phyloP scores from a whole-genome alignment of 495 filamentous ascomycete species.

The Cenococcum geophilum region DNA sequence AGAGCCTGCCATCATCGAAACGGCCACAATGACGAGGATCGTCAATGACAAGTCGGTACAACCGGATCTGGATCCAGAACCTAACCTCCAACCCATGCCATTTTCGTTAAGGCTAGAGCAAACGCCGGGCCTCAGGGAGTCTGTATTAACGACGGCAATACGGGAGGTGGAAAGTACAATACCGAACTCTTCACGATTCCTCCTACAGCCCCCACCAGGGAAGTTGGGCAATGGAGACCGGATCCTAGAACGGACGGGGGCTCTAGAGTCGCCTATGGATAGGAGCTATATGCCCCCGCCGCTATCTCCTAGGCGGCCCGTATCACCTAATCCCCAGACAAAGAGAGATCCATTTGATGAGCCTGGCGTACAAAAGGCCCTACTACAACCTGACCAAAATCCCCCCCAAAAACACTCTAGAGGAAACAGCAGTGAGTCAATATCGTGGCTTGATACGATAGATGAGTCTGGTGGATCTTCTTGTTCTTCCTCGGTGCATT shows the following conservation, averaged over 20 bases:
- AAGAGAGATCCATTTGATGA: conserved; percentile 5
- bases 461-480: conserved; percentile 87
- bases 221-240: conserved; percentile 8
- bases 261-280: conserved; percentile 34
- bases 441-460: conserved; percentile 94
- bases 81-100: conserved; percentile 3
- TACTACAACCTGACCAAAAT: conserved; percentile 26
- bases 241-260: conserved; percentile 7
- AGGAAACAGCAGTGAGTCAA: conserved; percentile 65
- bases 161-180: conserved; percentile 31
- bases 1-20: conserved; percentile 44
- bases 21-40: conserved; percentile 43
- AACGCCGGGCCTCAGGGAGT: conserved; percentile 23
- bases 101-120: conserved; percentile 21
- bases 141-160: conserved; percentile 31
- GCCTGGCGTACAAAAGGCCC: conserved; percentile 33
- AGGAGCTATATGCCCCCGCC: conserved; percentile 57
- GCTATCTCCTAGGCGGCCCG: conserved; percentile 53
- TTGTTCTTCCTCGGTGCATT: conserved; percentile 68
- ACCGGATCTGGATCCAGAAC: conserved; percentile 13
- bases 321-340: conserved; percentile 35
- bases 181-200: conserved; percentile 20
- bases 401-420: conserved; percentile 43
- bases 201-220: conserved; percentile 26
- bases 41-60: conserved; percentile 31